These are phyloP conservation scores for Aspergillus sp. DNA, from an alignment of 2,329 filamentous ascomycete species.

Conservation along the genomic window DNA sequence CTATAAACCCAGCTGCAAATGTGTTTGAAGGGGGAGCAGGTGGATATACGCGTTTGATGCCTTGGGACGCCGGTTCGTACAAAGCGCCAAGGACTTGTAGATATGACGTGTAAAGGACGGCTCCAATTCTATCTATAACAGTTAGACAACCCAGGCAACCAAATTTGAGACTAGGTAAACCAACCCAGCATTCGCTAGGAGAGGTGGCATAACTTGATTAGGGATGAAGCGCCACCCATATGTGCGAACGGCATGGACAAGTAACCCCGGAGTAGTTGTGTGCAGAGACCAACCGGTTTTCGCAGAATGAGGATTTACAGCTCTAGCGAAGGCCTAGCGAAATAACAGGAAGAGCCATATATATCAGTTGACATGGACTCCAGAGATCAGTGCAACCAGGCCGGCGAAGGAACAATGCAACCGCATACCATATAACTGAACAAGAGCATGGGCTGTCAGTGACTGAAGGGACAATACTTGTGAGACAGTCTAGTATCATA, in stretches of 20 bases:
- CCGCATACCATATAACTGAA: slow-evolving; percentile 54
- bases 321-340: slow-evolving; percentile 61
- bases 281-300: slow-evolving; percentile 59
- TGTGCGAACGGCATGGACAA: slow-evolving; percentile 62
- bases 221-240: slow-evolving; percentile 67
- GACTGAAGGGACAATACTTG: not conserved
- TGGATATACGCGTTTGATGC: slow-evolving; percentile 61
- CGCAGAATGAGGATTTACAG: slow-evolving; percentile 58
- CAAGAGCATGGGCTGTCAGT: not conserved
- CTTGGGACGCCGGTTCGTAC: slow-evolving; percentile 59
- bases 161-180: slow-evolving; percentile 17
- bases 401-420: not conserved
- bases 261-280: slow-evolving; percentile 62
- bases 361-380: slow-evolving; percentile 10
- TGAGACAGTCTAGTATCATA: slow-evolving; percentile 53
- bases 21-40: slow-evolving; percentile 57
- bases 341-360: slow-evolving; percentile 3
- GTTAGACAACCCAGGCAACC: slow-evolving; percentile 1
- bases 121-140: slow-evolving; percentile 52
- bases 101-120: slow-evolving; percentile 65
- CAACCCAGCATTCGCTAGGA: slow-evolving; percentile 63
- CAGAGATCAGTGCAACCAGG: not conserved
- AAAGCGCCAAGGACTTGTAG: slow-evolving; percentile 60
- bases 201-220: slow-evolving; percentile 64
- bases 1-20: slow-evolving; percentile 61